These are phyloP conservation scores for Buddleja alternifolia DNA, from an alignment of 257 asterid genomes.

Conservation along the genomic window DNA sequence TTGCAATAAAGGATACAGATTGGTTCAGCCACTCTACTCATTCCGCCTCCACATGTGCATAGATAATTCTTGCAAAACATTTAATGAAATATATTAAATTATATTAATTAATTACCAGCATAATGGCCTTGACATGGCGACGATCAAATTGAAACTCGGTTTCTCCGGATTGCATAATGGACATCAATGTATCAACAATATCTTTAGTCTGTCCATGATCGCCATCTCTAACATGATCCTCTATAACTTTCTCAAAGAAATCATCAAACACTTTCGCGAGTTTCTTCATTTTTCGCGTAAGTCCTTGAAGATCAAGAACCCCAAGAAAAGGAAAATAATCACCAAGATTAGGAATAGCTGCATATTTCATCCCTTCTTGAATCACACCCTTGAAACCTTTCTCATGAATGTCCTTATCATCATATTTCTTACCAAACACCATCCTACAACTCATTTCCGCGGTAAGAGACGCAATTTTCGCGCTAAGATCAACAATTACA, in stretches of 20 bases:
- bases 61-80: too few relatives aligned
- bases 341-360: slow-evolving; percentile 41
- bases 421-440: slow-evolving; percentile 46
- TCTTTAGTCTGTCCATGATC: slow-evolving; percentile 25
- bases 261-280: slow-evolving; percentile 35
- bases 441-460: slow-evolving; percentile 42
- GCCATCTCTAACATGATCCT: slow-evolving; percentile 27
- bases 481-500: slow-evolving; percentile 38
- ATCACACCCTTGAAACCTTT: slow-evolving; percentile 39
- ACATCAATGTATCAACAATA: slow-evolving; percentile 39
- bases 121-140: slow-evolving; percentile 38
- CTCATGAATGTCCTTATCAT: slow-evolving; percentile 36
- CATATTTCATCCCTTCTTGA: slow-evolving; percentile 31
- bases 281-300: slow-evolving; percentile 26
- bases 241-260: slow-evolving; percentile 42
- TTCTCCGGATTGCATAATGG: slow-evolving; percentile 31
- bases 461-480: slow-evolving; percentile 24
- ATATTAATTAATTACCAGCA: slow-evolving; percentile 35
- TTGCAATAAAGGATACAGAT: too few relatives aligned
- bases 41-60: too few relatives aligned
- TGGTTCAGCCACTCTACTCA: too few relatives aligned
- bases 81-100: too few relatives aligned
- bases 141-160: slow-evolving; percentile 32
- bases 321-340: slow-evolving; percentile 42
- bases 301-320: slow-evolving; percentile 40